Evolutionary conservation across 2,329 filamentous ascomycete species (phyloP).

Genomic region (Alternaria arborescens): DNA sequence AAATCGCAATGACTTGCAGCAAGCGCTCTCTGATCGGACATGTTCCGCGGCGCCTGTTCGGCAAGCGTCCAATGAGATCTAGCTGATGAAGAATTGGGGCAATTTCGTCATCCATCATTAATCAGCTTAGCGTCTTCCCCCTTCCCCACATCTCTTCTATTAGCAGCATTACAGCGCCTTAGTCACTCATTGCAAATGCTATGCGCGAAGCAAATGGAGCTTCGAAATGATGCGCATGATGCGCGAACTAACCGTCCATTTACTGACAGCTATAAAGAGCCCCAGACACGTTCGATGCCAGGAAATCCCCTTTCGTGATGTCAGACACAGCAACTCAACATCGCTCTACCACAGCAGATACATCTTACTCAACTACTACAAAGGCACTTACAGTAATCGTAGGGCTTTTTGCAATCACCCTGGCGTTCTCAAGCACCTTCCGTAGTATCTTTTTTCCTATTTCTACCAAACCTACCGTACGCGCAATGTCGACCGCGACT

Average conservation of each 20-base stretch:
- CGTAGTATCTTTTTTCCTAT: slow-evolving; percentile 49
- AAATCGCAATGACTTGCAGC: background rate
- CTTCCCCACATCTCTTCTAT: slow-evolving; percentile 4
- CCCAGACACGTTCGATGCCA: slow-evolving; percentile 14
- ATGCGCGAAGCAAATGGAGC: slow-evolving; percentile 32
- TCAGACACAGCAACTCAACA: slow-evolving; percentile 36
- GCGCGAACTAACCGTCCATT: slow-evolving; percentile 29
- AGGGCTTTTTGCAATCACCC: slow-evolving; percentile 53
- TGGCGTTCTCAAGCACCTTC: slow-evolving; percentile 56
- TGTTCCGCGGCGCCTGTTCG: slow-evolving; percentile 16
- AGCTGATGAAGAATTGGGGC: slow-evolving; percentile 23
- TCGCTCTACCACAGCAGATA: slow-evolving; percentile 21
- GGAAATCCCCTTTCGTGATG: slow-evolving; percentile 35
- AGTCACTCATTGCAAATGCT: slow-evolving; percentile 49
- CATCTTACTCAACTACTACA: slow-evolving; percentile 28
- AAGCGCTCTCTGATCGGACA: background rate
- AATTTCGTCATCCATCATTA: slow-evolving; percentile 44
- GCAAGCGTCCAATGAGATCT: slow-evolving; percentile 35
- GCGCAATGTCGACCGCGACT: slow-evolving; percentile 52
- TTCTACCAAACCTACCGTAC: slow-evolving; percentile 41
- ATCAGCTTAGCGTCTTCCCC: slow-evolving; percentile 25
- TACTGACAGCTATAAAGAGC: slow-evolving; percentile 41
- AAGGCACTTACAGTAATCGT: slow-evolving; percentile 43
- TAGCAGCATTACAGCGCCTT: slow-evolving; percentile 29
- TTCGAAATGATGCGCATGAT: slow-evolving; percentile 32